Percentiles rank a stretch among this genome's conserved stretches.
Conservation (phyloP, 768 basidiomycete genomes). For the Kwoniella dendrophila region DNA sequence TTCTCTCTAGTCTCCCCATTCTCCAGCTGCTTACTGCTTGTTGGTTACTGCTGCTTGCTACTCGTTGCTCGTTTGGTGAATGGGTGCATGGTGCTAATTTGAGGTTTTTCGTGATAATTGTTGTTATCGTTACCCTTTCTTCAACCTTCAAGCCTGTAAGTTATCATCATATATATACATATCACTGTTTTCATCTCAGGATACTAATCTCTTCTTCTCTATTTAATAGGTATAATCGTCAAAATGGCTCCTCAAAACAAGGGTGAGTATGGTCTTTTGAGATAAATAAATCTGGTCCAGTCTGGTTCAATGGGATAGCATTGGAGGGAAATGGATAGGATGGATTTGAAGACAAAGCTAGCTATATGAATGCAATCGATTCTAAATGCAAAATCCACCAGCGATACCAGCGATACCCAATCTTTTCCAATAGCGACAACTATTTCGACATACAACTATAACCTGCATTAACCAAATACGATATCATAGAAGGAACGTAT, state of each 20-base stretch:
- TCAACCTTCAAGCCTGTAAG: constrained; percentile 32
- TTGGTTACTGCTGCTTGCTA: neutral
- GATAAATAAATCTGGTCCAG: neutral
- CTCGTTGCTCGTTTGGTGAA: constrained; percentile 3
- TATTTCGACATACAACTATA: too few species aligned
- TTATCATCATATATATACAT: constrained; percentile 4
- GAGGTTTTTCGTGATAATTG: constrained; percentile 19
- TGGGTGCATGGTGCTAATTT: constrained; percentile 1
- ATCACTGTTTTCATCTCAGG: neutral
- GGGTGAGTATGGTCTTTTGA: constrained; percentile 27
- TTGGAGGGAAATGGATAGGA: too few species aligned
- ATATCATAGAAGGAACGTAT: neutral
- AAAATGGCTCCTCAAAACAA: constrained; percentile 40
- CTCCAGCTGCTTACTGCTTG: neutral
- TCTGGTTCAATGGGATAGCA: neutral
- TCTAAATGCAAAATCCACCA: too few species aligned
- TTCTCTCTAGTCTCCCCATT: too few species aligned
- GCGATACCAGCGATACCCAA: too few species aligned
- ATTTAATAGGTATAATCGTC: constrained; percentile 14
- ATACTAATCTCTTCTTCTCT: neutral
- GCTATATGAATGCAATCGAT: too few species aligned
- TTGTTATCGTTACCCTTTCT: constrained; percentile 2
- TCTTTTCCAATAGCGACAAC: too few species aligned
- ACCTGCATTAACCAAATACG: neutral
- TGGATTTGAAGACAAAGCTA: too few species aligned